Evolutionary conservation across 176 grass and related monocot species (phyloP).

Genomic region (Echinochloa phyllopogon): DNA sequence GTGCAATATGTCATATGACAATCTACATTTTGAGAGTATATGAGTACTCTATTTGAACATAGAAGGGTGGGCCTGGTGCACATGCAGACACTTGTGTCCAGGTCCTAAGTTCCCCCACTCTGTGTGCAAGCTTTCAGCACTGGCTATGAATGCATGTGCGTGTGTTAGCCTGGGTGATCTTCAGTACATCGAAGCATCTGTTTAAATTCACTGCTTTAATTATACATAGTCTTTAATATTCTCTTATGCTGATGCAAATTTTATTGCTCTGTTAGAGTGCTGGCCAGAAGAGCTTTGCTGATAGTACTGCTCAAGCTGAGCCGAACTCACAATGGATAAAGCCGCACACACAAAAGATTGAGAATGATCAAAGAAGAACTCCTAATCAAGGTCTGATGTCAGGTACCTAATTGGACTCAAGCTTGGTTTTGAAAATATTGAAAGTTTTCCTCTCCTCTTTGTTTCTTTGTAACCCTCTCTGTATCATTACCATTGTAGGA

Average conservation of each 20-base stretch:
- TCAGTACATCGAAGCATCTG: neutral
- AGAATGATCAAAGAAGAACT: constrained; percentile 49
- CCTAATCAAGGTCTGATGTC: constrained; percentile 45
- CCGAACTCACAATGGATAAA: constrained; percentile 54
- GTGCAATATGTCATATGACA: neutral
- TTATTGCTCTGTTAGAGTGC: constrained; percentile 46
- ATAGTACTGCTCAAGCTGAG: constrained; percentile 46
- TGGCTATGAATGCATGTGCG: neutral
- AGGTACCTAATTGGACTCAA: constrained; percentile 42
- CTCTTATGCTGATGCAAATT: constrained; percentile 10
- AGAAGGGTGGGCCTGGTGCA: neutral
- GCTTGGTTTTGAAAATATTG: neutral
- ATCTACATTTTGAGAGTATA: neutral
- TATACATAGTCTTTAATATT: neutral
- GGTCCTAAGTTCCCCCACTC: neutral
- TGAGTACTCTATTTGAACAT: neutral
- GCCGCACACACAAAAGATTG: constrained; percentile 40
- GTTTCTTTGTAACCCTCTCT: neutral
- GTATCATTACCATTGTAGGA: neutral
- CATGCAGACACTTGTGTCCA: neutral
- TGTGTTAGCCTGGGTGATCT: neutral
- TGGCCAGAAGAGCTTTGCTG: constrained; percentile 52
- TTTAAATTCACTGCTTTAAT: constrained; percentile 9
- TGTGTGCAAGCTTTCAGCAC: neutral
- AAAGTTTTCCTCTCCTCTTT: neutral